A percentile compares a stretch with the other conserved stretches of the same genome.
These are phyloP conservation scores for Atkinsonella hypoxylon DNA, from an alignment of 2,329 filamentous ascomycete species.

Conservation along the genomic window DNA sequence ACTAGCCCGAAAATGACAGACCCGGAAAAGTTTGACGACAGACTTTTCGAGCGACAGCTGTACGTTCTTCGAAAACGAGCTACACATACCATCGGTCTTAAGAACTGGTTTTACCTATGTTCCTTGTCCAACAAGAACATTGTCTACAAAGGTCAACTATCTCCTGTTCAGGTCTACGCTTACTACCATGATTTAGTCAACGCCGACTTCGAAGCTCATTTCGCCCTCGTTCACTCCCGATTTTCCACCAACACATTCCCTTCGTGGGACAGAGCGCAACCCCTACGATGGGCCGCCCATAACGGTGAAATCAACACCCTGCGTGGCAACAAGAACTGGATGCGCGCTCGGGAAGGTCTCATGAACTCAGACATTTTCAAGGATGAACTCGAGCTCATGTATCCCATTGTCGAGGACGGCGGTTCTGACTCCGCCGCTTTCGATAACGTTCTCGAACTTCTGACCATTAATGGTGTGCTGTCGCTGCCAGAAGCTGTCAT, in stretches of 20 bases:
- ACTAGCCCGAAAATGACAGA: slow-evolving; percentile 69
- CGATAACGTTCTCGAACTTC: slow-evolving; percentile 87
- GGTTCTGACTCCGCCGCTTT: slow-evolving; percentile 95
- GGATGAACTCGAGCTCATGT: slow-evolving; percentile 79
- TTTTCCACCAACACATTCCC: slow-evolving; percentile 99
- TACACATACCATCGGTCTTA: slow-evolving; percentile 85
- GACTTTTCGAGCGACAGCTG: slow-evolving; percentile 81
- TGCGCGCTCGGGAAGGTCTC: slow-evolving; percentile 90
- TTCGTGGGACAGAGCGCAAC: slow-evolving; percentile 95
- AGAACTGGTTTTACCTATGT: slow-evolving; percentile 99
- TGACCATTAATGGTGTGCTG: slow-evolving; percentile 91
- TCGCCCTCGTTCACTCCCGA: slow-evolving; percentile 90
- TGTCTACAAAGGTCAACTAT: slow-evolving; percentile 95
- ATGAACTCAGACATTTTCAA: slow-evolving; percentile 89
- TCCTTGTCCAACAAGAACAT: slow-evolving; percentile 97
- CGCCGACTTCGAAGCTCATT: slow-evolving; percentile 94
- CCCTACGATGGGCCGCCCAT: slow-evolving; percentile 90
- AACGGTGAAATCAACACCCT: slow-evolving; percentile 98
- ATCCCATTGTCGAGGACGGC: slow-evolving; percentile 91
- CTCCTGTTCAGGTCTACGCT: slow-evolving; percentile 90
- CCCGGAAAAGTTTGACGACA: slow-evolving; percentile 68
- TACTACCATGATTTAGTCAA: slow-evolving; percentile 97
- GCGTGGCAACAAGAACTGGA: slow-evolving; percentile 98
- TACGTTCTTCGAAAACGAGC: slow-evolving; percentile 91
- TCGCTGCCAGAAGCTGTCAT: slow-evolving; percentile 94